These are phyloP conservation scores for Salix dunnii DNA, from an alignment of 345 rosid species.

Conservation along the genomic window DNA sequence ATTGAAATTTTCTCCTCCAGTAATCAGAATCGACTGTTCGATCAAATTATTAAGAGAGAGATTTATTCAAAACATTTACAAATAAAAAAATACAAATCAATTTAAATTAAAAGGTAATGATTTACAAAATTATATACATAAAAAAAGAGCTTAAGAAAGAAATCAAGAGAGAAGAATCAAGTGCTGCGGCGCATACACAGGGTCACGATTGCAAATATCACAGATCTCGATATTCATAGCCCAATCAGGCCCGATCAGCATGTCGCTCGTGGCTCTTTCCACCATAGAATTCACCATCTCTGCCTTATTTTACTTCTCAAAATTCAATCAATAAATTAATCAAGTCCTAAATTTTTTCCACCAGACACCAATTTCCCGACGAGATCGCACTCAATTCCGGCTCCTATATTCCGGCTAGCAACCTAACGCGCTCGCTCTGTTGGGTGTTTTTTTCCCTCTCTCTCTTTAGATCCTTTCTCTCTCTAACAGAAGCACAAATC, in stretches of 20 bases:
- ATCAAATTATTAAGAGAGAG: background rate
- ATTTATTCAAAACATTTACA: background rate
- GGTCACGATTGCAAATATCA: conserved; percentile 92
- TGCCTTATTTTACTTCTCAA: background rate
- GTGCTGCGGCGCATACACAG: conserved; percentile 36
- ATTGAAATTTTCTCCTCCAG: background rate
- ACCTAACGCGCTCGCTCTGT: conserved; percentile 6
- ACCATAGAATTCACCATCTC: conserved; percentile 98
- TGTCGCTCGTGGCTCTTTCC: conserved; percentile 97
- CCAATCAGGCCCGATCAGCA: conserved; percentile 99
- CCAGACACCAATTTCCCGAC: conserved; percentile 10
- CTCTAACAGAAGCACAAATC: background rate
- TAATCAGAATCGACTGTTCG: conserved; percentile 11
- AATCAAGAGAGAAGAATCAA: conserved; percentile 5
- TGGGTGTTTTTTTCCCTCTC: conserved; percentile 15
- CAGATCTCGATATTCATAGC: conserved; percentile 99
- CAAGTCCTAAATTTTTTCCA: background rate
- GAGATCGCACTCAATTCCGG: conserved; percentile 28
- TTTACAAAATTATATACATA: background rate
- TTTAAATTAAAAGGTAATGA: background rate
- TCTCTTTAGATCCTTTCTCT: conserved; percentile 7
- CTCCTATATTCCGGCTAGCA: conserved; percentile 35
- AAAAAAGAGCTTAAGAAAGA: background rate
- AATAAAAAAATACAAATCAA: background rate
- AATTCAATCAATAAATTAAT: background rate